These are phyloP conservation scores for Colletotrichum endophyticum DNA, from an alignment of 2,329 filamentous ascomycete genomes.

Conservation along the genomic window DNA sequence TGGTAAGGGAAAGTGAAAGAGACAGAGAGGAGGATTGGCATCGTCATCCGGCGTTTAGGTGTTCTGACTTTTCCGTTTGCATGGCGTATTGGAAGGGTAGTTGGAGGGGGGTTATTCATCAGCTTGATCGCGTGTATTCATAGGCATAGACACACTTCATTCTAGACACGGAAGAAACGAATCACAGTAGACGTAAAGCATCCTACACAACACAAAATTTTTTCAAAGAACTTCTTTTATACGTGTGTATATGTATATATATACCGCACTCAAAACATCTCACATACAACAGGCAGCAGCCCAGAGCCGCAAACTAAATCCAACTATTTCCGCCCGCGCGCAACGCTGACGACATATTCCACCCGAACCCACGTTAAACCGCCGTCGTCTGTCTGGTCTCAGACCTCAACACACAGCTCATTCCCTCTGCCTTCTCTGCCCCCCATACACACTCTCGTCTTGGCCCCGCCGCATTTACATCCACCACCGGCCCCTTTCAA, in stretches of 20 bases:
- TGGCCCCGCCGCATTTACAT: not conserved
- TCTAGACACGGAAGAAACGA: not conserved
- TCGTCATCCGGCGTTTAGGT: not conserved
- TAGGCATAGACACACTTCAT: not conserved
- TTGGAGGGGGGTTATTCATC: not conserved
- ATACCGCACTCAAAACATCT: not conserved
- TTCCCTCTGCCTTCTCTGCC: not conserved
- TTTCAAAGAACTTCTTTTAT: not conserved
- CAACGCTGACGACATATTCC: not conserved
- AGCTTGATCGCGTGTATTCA: not conserved
- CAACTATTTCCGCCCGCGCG: not conserved
- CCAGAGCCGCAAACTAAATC: not conserved
- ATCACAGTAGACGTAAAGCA: not conserved
- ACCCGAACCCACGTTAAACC: not conserved
- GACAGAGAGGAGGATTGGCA: not conserved
- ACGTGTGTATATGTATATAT: not conserved
- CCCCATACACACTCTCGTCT: not conserved
- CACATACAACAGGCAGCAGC: not conserved
- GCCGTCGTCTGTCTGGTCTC: not conserved
- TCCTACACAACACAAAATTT: not conserved
- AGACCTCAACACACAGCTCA: not conserved
- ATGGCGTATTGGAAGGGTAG: not conserved
- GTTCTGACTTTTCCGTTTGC: not conserved
- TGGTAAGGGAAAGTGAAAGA: slow-evolving; percentile 40
- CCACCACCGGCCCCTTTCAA: not conserved